Conservation (phyloP, 805 yeast species). For the Candida easanensis region DNA sequence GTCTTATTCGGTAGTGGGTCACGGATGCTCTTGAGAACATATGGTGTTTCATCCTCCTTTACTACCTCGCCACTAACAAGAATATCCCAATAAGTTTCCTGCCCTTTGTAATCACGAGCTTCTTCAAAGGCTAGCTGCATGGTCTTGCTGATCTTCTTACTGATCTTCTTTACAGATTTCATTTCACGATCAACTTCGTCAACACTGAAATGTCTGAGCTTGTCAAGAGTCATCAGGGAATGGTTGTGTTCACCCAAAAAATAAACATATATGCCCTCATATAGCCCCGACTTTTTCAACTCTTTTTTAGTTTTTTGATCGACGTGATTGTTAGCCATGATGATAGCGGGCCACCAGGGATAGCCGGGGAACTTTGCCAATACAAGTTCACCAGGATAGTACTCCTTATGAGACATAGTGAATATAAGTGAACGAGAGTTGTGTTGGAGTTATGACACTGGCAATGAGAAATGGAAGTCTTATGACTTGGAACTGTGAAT, state of each 20-base stretch:
- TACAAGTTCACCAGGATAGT: slow-evolving; percentile 1
- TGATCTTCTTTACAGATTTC: background rate
- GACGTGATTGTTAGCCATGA: background rate
- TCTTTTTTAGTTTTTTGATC: background rate
- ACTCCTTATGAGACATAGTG: background rate
- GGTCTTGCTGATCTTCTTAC: no score
- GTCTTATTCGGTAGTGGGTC: no score
- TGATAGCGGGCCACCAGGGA: background rate
- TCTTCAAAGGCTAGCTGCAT: slow-evolving; percentile 1
- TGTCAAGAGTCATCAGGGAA: background rate
- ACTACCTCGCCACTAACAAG: background rate
- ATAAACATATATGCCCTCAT: background rate
- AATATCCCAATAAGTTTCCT: slow-evolving; percentile 2
- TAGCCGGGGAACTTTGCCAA: background rate
- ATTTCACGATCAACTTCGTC: no score
- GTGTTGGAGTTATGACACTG: background rate
- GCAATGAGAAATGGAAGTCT: no score
- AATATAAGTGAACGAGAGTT: background rate
- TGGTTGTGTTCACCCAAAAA: slow-evolving; percentile 10
- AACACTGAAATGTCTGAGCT: background rate
- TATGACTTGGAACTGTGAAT: background rate
- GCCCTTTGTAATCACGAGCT: background rate
- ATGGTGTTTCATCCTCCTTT: background rate
- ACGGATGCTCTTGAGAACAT: background rate
- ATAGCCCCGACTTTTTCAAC: background rate